Base-by-base conservation (phyloP, 2,329 filamentous ascomycete species). In the Emmonsiellopsis sp. region DNA sequence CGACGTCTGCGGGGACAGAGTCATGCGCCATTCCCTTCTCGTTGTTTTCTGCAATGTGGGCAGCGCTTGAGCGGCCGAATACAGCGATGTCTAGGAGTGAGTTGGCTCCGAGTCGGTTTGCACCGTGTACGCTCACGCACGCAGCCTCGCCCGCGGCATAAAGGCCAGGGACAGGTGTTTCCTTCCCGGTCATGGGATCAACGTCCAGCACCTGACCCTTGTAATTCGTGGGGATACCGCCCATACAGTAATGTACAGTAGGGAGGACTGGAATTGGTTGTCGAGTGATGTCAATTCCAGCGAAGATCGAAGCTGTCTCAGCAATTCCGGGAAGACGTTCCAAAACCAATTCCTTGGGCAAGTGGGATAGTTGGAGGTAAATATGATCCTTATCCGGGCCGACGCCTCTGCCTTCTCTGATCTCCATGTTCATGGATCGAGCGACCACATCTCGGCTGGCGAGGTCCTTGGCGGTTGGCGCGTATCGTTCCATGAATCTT, bases 181-280 rank as follows among this genome's bases (percentile, higher is more conserved):
- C 89, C 55, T 91, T 81, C 60, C 88, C 88, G 55, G 81, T 69
- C 63, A 84, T 81, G 13, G 51, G 8, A 61, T 92, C 87, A 42
- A 92, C 77, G n/a, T 87, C 91, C 58, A 95, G 75, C 55, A 94
- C 89, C 74, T 95, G 87, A 68, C 89, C 89, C 57, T 87, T 93
- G 79, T 93, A 94, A 65, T 87, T 87, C 58, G 89, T 94, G 42
- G 89, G 89, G 60, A 95, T 93, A 77, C 89, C 89, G 70, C 89
- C 89, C 89, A 94, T 94, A 79, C 93, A 93, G 80, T 95, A 95
- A 77, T 95, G 88, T 57, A 93, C 88, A 27, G 88, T 94, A 51
- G 88, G 88, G 51, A 94, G 78, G 58, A 94, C 88, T 53, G 88
- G 88, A 61, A 94, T 94, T 58, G 88, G 88, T 74, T 93, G 86